Evolutionary conservation across 306 rosid species (phyloP).

Genomic region (Parietaria judaica): DNA sequence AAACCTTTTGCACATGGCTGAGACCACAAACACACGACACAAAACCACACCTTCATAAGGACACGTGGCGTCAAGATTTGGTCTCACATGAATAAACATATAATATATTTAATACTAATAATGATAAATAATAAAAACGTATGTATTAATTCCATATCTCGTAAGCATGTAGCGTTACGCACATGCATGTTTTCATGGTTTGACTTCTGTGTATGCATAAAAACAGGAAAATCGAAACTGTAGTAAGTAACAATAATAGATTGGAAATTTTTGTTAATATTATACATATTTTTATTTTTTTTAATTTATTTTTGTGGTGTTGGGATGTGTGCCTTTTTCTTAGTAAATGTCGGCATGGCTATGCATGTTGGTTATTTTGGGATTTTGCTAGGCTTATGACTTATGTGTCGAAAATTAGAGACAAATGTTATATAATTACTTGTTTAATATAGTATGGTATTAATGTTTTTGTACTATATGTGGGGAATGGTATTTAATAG

Average conservation of each 20-base stretch:
- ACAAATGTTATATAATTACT: neutral
- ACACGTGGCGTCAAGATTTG: constrained; percentile 13
- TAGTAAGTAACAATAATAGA: neutral
- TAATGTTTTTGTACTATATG: neutral
- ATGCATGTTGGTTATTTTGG: constrained; percentile 4
- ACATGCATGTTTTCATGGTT: constrained; percentile 14
- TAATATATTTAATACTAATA: neutral
- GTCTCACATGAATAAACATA: neutral
- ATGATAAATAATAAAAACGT: neutral
- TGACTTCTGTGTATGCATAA: constrained; percentile 5
- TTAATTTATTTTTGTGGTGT: neutral
- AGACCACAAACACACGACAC: constrained; percentile 2
- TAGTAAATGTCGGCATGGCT: constrained; percentile 10
- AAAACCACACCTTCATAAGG: neutral
- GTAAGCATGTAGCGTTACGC: constrained; percentile 4
- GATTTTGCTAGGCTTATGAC: neutral
- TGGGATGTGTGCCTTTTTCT: constrained; percentile 16
- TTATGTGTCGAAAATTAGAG: neutral
- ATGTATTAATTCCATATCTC: neutral
- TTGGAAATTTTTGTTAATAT: neutral
- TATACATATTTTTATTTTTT: neutral
- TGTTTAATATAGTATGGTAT: neutral
- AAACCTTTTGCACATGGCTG: constrained; percentile 8
- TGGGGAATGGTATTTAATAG: neutral
- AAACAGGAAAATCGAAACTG: neutral